Percentiles rank a stretch among this genome's conserved stretches.
These are phyloP conservation scores for Arthrocladium fulminans DNA, from an alignment of 2,329 filamentous ascomycete species.

Conservation along the genomic window DNA sequence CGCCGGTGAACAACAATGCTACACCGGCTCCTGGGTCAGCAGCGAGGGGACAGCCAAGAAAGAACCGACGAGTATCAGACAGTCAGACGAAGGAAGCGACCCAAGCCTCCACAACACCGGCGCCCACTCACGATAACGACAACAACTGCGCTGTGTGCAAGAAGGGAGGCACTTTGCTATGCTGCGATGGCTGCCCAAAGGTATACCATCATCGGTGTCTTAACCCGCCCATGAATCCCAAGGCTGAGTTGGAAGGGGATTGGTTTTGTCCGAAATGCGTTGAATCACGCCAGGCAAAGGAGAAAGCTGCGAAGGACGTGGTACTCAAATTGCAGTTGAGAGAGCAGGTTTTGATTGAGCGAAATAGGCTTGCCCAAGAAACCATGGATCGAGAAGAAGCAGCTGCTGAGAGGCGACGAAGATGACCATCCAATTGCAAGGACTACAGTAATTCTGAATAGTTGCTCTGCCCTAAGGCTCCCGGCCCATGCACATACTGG, in stretches of 20 bases:
- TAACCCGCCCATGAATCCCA: not conserved
- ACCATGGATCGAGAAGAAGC: conserved; percentile 1
- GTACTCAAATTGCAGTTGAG: not conserved
- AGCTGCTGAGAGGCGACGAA: not conserved
- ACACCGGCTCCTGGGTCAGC: not conserved
- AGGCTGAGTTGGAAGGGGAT: not conserved
- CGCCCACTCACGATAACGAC: not conserved
- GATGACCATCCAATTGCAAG: too few species aligned
- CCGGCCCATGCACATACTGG: too few species aligned
- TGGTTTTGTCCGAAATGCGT: conserved; percentile 4
- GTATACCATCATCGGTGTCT: conserved; percentile 6
- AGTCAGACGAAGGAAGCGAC: not conserved
- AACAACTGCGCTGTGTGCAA: conserved; percentile 3
- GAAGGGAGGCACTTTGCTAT: conserved; percentile 3
- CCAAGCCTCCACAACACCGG: not conserved
- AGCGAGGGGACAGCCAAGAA: not conserved
- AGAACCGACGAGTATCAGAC: not conserved
- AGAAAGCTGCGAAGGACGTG: not conserved
- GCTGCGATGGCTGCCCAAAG: conserved; percentile 8
- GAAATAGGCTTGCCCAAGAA: conserved; percentile 1
- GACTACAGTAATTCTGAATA: too few species aligned
- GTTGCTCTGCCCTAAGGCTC: too few species aligned
- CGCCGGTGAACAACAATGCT: not conserved
- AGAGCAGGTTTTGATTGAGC: conserved; percentile 2
- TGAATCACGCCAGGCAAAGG: not conserved